Evolutionary conservation across 164 flowering plant species (phyloP).

Genomic region (Cinnamomum micranthum): DNA sequence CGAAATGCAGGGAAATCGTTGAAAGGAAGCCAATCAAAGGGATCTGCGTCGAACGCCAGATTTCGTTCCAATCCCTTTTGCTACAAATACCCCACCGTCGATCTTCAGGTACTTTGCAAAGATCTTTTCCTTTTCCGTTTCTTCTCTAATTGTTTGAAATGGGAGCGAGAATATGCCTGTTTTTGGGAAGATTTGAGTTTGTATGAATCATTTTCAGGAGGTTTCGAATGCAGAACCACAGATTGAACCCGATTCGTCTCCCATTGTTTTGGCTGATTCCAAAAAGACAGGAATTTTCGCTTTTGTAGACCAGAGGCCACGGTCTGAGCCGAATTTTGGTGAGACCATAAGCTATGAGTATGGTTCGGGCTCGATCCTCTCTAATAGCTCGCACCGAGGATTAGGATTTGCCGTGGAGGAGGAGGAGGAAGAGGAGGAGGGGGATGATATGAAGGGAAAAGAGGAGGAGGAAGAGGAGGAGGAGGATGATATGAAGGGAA

Average conservation of each 20-base stretch:
- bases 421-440: slow-evolving; percentile 23
- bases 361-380: slow-evolving; percentile 37
- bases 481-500: slow-evolving; percentile 28
- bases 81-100: slow-evolving; percentile 29
- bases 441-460: too few species aligned
- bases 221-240: neutral
- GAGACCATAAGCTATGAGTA: slow-evolving; percentile 42
- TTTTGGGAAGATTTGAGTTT: too few species aligned
- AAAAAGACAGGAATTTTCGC: slow-evolving; percentile 41
- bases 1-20: slow-evolving; percentile 31
- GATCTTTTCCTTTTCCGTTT: neutral
- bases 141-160: neutral
- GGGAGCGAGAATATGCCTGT: too few species aligned
- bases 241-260: slow-evolving; percentile 8
- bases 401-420: slow-evolving; percentile 60
- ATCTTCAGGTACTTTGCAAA: slow-evolving; percentile 29
- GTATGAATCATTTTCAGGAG: slow-evolving; percentile 4
- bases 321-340: slow-evolving; percentile 11
- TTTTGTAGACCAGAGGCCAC: slow-evolving; percentile 43
- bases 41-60: slow-evolving; percentile 20
- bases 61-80: slow-evolving; percentile 21
- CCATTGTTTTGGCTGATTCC: slow-evolving; percentile 40
- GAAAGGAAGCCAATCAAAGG: slow-evolving; percentile 11
- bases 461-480: slow-evolving; percentile 22
- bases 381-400: slow-evolving; percentile 48